These are phyloP conservation scores for Phycomyces blakesleeanus DNA, from an alignment of 192 early-diverging fungal species.

Conservation along the genomic window DNA sequence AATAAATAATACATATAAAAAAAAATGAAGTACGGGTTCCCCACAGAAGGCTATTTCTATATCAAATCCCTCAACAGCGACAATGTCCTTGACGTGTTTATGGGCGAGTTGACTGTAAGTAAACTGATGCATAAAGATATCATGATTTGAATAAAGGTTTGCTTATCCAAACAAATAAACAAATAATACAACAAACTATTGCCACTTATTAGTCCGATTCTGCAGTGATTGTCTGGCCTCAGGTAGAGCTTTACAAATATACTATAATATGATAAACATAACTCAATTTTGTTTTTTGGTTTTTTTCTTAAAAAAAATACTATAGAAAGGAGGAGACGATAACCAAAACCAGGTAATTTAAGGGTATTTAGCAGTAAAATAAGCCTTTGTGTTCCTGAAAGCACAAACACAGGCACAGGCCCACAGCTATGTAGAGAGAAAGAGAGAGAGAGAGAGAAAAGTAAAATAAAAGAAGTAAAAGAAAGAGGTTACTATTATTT, in stretches of 20 bases:
- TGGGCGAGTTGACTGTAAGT: conserved; percentile 11
- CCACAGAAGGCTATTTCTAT: conserved; percentile 15
- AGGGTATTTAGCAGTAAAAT: background rate
- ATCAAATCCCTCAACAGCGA: conserved; percentile 19
- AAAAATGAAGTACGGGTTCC: conserved; percentile 8
- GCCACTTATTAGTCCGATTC: conserved; percentile 4
- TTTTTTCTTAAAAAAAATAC: too few relatives aligned
- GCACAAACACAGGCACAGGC: too few relatives aligned
- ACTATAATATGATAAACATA: too few relatives aligned
- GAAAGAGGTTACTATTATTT: too few relatives aligned
- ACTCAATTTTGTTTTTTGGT: too few relatives aligned
- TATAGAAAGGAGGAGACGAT: background rate
- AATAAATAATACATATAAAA: too few relatives aligned
- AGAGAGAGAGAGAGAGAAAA: conserved; percentile 6
- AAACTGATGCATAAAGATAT: too few relatives aligned
- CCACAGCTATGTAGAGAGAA: too few relatives aligned
- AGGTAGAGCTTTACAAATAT: conserved; percentile 5
- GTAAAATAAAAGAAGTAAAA: background rate
- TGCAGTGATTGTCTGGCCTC: conserved; percentile 11
- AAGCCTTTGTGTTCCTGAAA: background rate
- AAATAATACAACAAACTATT: background rate
- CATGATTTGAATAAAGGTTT: too few relatives aligned
- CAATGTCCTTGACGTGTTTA: conserved; percentile 11
- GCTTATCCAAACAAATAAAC: background rate
- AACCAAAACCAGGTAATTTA: background rate